Percentiles rank a stretch among this genome's conserved stretches.
phyloP scores from a whole-genome alignment of 1,139 yeast genomes.

The Kluyveromyces marxianus region DNA sequence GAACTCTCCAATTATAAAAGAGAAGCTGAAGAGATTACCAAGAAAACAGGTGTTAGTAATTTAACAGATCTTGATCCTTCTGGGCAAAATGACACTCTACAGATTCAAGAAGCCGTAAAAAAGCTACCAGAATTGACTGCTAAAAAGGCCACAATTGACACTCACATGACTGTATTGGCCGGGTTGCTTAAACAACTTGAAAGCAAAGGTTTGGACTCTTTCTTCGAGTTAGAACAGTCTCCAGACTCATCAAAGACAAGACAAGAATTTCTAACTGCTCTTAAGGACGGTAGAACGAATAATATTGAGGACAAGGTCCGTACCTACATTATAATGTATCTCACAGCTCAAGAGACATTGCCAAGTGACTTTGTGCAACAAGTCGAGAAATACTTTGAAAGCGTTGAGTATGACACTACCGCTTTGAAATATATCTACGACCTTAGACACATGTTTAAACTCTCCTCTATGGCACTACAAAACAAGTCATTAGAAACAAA shows the following conservation, averaged over 20 bases:
- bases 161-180: slow-evolving; percentile 95
- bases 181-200: slow-evolving; percentile 76
- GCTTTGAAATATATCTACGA: slow-evolving; percentile 69
- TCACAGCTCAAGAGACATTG: slow-evolving; percentile 43
- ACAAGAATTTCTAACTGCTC: slow-evolving; percentile 49
- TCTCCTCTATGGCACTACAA: slow-evolving; percentile 27
- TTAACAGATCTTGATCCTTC: slow-evolving; percentile 68
- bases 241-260: slow-evolving; percentile 54
- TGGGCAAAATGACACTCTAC: slow-evolving; percentile 57
- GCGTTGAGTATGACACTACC: slow-evolving; percentile 54
- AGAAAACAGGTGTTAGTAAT: slow-evolving; percentile 61
- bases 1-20: slow-evolving; percentile 75
- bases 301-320: slow-evolving; percentile 76
- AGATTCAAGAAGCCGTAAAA: slow-evolving; percentile 82
- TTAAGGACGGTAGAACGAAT: slow-evolving; percentile 36
- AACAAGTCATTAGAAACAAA: slow-evolving; percentile 29
- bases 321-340: slow-evolving; percentile 70
- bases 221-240: slow-evolving; percentile 88
- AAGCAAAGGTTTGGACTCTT: slow-evolving; percentile 76
- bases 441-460: slow-evolving; percentile 68
- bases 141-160: slow-evolving; percentile 79
- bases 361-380: slow-evolving; percentile 55
- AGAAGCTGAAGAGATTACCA: slow-evolving; percentile 81
- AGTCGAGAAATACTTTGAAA: slow-evolving; percentile 55
- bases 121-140: slow-evolving; percentile 89